phyloP scores from a whole-genome alignment of 2,329 filamentous ascomycete genomes.

The Exophiala sp. region DNA sequence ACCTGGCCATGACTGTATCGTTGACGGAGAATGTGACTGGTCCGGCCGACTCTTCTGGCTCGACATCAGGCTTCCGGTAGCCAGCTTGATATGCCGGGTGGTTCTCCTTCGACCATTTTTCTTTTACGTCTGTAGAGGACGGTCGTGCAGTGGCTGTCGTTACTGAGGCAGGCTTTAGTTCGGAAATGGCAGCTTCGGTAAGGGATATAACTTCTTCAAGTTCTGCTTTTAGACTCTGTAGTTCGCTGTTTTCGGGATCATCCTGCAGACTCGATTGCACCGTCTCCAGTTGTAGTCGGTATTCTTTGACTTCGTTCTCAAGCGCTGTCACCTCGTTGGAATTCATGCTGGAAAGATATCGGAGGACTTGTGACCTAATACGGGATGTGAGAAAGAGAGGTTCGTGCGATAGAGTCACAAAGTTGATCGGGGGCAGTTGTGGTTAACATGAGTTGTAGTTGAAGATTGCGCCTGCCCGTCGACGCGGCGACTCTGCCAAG shows the following conservation, averaged over 20 bases:
- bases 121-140: constrained; percentile 54
- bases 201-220: constrained; percentile 77
- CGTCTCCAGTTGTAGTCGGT: constrained; percentile 70
- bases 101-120: constrained; percentile 77
- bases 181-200: constrained; percentile 75
- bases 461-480: neutral
- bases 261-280: constrained; percentile 72
- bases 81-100: constrained; percentile 71
- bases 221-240: constrained; percentile 73
- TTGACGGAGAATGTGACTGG: constrained; percentile 73
- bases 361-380: neutral
- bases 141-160: constrained; percentile 41
- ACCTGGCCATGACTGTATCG: constrained; percentile 85
- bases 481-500: neutral
- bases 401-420: neutral
- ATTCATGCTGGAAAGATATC: constrained; percentile 35
- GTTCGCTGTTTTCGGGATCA: constrained; percentile 75
- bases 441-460: neutral
- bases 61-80: constrained; percentile 52
- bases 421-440: neutral
- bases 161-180: constrained; percentile 62
- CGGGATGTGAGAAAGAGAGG: neutral
- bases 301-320: constrained; percentile 56
- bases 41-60: constrained; percentile 35
- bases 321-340: constrained; percentile 39